phyloP scores from a whole-genome alignment of 306 rosid species.

The Casuarina equisetifolia region DNA sequence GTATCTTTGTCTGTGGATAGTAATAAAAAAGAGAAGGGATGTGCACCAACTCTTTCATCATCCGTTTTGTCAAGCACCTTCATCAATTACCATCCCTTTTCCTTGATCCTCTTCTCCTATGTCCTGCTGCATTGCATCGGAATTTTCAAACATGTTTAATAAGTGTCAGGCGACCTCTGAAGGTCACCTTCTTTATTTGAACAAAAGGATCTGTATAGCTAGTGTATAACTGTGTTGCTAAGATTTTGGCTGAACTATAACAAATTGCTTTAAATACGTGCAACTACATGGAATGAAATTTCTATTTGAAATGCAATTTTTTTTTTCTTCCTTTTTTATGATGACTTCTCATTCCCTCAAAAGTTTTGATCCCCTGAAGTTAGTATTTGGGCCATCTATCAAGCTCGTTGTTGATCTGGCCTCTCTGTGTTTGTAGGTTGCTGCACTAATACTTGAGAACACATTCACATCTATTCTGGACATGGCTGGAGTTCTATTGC shows the following conservation, averaged over 20 bases:
- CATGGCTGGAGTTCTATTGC: conserved; percentile 97
- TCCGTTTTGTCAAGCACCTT: not conserved
- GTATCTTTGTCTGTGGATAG: not conserved
- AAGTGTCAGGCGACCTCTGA: no score
- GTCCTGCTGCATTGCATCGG: no score
- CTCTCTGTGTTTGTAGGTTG: conserved; percentile 60
- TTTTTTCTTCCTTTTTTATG: not conserved
- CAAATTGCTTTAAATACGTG: not conserved
- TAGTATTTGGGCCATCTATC: conserved; percentile 7
- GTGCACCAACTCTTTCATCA: not conserved
- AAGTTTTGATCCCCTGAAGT: not conserved
- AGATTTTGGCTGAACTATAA: no score
- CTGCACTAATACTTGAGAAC: conserved; percentile 87
- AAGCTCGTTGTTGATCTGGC: conserved; percentile 15
- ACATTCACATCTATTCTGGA: conserved; percentile 97
- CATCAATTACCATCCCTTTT: not conserved
- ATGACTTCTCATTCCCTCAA: not conserved
- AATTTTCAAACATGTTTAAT: no score
- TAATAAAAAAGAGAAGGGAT: not conserved
- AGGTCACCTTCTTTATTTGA: no score
- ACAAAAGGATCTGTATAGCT: no score
- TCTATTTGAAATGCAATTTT: not conserved
- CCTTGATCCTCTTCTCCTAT: no score
- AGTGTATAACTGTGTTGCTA: no score
- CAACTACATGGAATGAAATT: not conserved